A percentile compares a stretch with the other conserved stretches of the same genome.
Evolutionary conservation across 2,329 filamentous ascomycete genomes (phyloP).

Genomic region (Beauveria sp.): DNA sequence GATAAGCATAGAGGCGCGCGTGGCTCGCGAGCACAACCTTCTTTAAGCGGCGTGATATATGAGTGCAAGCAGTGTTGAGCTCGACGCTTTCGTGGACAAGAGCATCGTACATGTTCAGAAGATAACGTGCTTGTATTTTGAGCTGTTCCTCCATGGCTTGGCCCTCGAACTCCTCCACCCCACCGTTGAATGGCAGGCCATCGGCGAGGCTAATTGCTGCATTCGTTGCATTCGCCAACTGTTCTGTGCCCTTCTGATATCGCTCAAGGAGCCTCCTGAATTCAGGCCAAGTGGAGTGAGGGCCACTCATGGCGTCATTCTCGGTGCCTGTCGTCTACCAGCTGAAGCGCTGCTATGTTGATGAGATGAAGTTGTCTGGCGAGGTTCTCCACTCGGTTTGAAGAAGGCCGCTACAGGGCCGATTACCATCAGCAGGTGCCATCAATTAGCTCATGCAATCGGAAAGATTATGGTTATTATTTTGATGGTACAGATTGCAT

Average conservation of each 20-base stretch:
- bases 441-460: not conserved
- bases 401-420: not conserved
- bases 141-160: slow-evolving; percentile 22
- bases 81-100: not conserved
- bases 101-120: slow-evolving; percentile 19
- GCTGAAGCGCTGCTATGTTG: not conserved
- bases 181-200: not conserved
- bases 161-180: not conserved
- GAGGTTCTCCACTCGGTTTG: not conserved
- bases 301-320: not conserved
- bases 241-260: not conserved
- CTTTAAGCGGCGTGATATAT: slow-evolving; percentile 38
- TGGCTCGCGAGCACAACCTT: slow-evolving; percentile 54
- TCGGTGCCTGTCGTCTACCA: not conserved
- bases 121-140: slow-evolving; percentile 20
- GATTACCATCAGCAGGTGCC: not conserved
- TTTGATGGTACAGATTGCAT: not conserved
- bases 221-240: not conserved
- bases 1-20: slow-evolving; percentile 61
- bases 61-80: slow-evolving; percentile 1
- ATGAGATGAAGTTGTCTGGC: not conserved
- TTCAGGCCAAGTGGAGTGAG: not conserved
- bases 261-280: not conserved
- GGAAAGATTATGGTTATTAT: too few relatives aligned
- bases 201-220: not conserved